Evolutionary conservation across 2,329 filamentous ascomycete species (phyloP).

Genomic region (Shiraia sp.): DNA sequence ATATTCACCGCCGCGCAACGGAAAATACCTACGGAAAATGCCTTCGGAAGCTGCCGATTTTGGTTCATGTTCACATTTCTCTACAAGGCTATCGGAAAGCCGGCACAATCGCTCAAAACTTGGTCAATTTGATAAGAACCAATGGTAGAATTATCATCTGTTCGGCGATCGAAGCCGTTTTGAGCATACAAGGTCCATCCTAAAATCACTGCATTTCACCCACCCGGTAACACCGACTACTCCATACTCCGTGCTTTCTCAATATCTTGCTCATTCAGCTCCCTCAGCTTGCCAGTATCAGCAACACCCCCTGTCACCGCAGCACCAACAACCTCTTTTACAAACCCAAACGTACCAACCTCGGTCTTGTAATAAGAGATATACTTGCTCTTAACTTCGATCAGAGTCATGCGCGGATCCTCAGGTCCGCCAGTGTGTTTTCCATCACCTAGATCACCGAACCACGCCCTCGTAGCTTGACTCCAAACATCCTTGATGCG

Average conservation of each 20-base stretch:
- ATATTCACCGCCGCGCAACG: too few relatives aligned
- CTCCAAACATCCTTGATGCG: constrained; percentile 54
- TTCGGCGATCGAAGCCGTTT: too few relatives aligned
- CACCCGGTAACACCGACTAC: too few relatives aligned
- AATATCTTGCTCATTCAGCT: constrained; percentile 55
- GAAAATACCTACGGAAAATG: too few relatives aligned
- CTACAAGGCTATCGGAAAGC: too few relatives aligned
- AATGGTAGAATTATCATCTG: too few relatives aligned
- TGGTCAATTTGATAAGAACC: too few relatives aligned
- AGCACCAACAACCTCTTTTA: constrained; percentile 46
- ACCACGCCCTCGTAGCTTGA: constrained; percentile 50
- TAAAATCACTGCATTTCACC: too few relatives aligned
- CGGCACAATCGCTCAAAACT: too few relatives aligned
- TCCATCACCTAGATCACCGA: constrained; percentile 56
- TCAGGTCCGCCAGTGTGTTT: constrained; percentile 51
- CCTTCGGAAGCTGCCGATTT: too few relatives aligned
- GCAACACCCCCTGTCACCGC: constrained; percentile 46
- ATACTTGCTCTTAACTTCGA: constrained; percentile 46
- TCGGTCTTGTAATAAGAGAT: constrained; percentile 46
- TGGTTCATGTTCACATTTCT: too few relatives aligned
- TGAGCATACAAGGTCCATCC: too few relatives aligned
- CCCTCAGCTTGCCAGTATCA: constrained; percentile 48
- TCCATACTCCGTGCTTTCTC: constrained; percentile 40
- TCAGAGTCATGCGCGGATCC: constrained; percentile 53
- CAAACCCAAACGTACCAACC: constrained; percentile 40